Base-by-base conservation (phyloP, 73 alveolate species). In the Paramecium caudatum region DNA sequence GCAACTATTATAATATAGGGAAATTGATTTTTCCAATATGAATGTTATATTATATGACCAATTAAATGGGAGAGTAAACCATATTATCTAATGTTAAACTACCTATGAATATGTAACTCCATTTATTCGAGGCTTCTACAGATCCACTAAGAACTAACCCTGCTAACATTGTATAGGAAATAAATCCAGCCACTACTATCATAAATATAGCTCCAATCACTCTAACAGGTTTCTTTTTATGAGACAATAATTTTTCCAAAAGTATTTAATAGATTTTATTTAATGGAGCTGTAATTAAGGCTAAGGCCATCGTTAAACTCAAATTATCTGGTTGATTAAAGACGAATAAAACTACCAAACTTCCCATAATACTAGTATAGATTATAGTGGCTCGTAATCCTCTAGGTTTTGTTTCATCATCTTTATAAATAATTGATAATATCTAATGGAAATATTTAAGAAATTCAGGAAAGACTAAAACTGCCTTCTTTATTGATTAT, bases 111-210 rank as follows among this genome's bases (percentile, higher is more conserved):
- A 33, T 65, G 15, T 13, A 33, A 6, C 50, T 65, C 83, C 83
- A 65, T 65, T 33, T n/a, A 32, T 65, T 65, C 1, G 83, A 46
- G 9, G 47, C 34, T 65, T 30, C 47, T 0, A 65, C 49, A 32
- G 83, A 65, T 32, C 34, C 49, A 36, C 27, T 33, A 36, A 36
- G 27, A 12, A 36, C 83, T 9, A 65, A 65, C 0, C 50, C 47
- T 36, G 49, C 83, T 43, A 65, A 65, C 83, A 65, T 65, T 7
- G 34, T 49, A 65, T 65, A 65, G 34, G 83, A 65, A 33, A 36
- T 33, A 27, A 65, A 21, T 32, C 50, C 83, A 1, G 83, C 49
- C 19, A 30, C 17, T 13, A 65, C 7, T 32, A 65, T 36, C 83
- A 65, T 65, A 3, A 65, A n/a, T 10, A 65, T 13, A 7, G 49